Base-by-base conservation (phyloP, 108 stramenopile genomes). In the Ochromonas danica region DNA sequence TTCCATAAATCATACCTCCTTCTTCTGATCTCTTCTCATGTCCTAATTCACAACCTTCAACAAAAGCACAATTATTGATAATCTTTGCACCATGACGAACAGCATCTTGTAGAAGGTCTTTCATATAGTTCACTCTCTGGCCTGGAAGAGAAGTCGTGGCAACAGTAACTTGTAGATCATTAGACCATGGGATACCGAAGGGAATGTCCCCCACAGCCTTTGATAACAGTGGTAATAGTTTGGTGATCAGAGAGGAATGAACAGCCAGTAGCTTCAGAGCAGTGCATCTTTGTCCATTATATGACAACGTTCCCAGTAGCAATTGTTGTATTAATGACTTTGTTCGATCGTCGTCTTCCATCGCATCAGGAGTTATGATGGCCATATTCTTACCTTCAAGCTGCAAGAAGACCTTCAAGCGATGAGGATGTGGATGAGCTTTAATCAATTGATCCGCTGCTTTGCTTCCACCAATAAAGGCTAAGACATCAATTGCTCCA, bases 251-350 rank as follows among this genome's bases (percentile, higher is more conserved):
- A 25, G n/a, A 22, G 0, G 83, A 83, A 0, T 91, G 91, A 3
- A 91, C 89, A 80, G 90, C 89, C 10, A 93, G 78, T 0, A 93
- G 62, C 75, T 95, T 95, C 39, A 95, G 70, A 0, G 94, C 93
- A 25, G 94, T 95, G 78, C 94, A 95, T 22, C 94, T 84, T 82
- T 95, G 94, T 6, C 94, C 94, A 85, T 95, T 95, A 85, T 90
- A 95, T 61, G 91, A 89, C 67, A 92, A 62, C 0, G 82, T 78
- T 38, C 94, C 94, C 0, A 86, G 39, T 17, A 92, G 43, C 1
- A 90, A 81, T 81, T 92, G 88, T 42, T 89, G 82, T 6, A 51
- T 22, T n/a, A n/a, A n/a, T n/a, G n/a, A n/a, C n/a, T n/a, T n/a
- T 6, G 45, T 51, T 77, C 92, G 62, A 1, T 91, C 90, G 17